Evolutionary conservation across 2,329 filamentous ascomycete genomes (phyloP), one percentile per base, ranked within the genome.

Genomic region (Ophiostoma triangulosporum): DNA sequence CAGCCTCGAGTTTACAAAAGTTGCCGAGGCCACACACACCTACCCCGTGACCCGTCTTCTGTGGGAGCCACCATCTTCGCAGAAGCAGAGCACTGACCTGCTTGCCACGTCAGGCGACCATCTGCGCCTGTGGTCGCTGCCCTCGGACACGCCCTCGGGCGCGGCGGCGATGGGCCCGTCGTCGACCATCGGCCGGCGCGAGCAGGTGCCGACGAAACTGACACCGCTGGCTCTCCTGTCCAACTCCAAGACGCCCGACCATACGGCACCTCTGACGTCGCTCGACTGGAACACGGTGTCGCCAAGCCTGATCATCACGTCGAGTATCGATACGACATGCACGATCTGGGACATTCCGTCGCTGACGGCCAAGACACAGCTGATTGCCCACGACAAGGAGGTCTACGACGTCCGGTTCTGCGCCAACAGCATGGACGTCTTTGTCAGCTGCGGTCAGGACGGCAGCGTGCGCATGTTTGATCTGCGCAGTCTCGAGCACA

Each of bases 331-430:
- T 65, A 98, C 93, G 1, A 98, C 93, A 6, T 98, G 93, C 70
- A 98, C 93, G 4, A 98, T 98, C 60, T 98, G 93, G 93, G 93
- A 98, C 66, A 98, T 98, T 54, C 93, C 93, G 3, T 96, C 93
- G 1, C 74, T 98, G 58, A 98, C 93, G 0, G 93, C 93, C 51
- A 98, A 98, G 71, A 98, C 93, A 2, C 93, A 98, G 67, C 74
- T 98, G 46, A 98, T 98, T 68, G 93, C 93, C 20, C 93, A 98
- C 67, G 93, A 98, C 70, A 97, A 97, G 69, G 93, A 98, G 69
- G 93, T 98, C 6, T 98, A 95, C 64, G 93, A 98, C 66, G 93
- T 98, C 48, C 83, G 93, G 20, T 98, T 98, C 70, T 98, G 93
- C 70, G 93, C 93, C 49, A 93, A 95, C 61, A 96, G 89, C 62